Base-by-base conservation (phyloP, 768 basidiomycete species). In the Rhodocollybia butyracea region DNA sequence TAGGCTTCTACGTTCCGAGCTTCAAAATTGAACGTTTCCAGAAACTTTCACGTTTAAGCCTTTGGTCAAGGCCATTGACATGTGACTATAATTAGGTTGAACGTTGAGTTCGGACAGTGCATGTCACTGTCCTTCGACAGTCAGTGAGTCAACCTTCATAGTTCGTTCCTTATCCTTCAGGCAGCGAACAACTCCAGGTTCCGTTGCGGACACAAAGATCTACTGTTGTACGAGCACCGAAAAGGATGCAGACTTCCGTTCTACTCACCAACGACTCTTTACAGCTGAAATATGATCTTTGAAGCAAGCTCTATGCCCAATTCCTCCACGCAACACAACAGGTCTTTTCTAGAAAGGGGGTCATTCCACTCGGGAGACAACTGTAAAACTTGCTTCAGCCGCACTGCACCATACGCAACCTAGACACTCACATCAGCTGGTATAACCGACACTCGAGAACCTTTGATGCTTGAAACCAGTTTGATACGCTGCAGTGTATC, bases 261-360 rank as follows among this genome's bases (percentile, higher is more conserved):
- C 29, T 29, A 12, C 26, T 10, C 30, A 5, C 13, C n/a, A 34
- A 31, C 13, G 3, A n/a, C n/a, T 29, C 11, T 26, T 38, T 38
- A 57, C 22, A 57, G 22, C 38, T 54, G 39, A 56, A 81, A 77
- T 34, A 73, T 61, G 12, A 82, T 63, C 32, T 74, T 70, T 60
- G 61, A 69, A 5, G 79, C 68, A 26, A 82, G 42, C 32, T 74
- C 71, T n/a, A 56, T 34, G 5, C 82, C 80, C 30, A 84, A 62
- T 2, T 72, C 77, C 34, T 63, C 66, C 22, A 81, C 66, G 56
- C 80, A 83, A n/a, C 63, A 61, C 12, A 72, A 60, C 24, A 80
- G 66, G 29, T 71, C 74, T 12, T 62, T 47, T 17, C 72, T 70
- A 17, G 67, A 57, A 45, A 70, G 57, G 15, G 64, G 54, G 15